phyloP scores from a whole-genome alignment of 129 eudicot genomes.

The Deinandra increscens region DNA sequence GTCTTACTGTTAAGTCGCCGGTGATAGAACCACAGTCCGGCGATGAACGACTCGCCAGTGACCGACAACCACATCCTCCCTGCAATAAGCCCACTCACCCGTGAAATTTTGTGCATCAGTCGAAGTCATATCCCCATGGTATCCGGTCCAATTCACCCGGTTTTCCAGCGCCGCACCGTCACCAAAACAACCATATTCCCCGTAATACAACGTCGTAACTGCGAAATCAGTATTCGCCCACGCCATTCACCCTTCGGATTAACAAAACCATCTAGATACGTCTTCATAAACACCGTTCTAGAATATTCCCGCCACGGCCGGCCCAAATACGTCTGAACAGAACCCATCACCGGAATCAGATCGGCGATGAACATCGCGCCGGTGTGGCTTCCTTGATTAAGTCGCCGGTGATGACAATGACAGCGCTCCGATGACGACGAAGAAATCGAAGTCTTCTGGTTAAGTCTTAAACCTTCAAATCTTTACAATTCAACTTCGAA shows the following conservation, averaged over 20 bases:
- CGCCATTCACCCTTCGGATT: slow-evolving; percentile 58
- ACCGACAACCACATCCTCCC: slow-evolving; percentile 77
- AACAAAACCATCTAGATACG: slow-evolving; percentile 47
- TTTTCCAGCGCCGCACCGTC: slow-evolving; percentile 40
- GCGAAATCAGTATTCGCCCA: slow-evolving; percentile 66
- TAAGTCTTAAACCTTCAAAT: too few species aligned
- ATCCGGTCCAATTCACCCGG: slow-evolving; percentile 78
- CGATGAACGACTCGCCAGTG: slow-evolving; percentile 64
- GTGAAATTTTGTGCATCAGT: slow-evolving; percentile 54
- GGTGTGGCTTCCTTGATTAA: too few species aligned
- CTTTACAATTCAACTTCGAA: too few species aligned
- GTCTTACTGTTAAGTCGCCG: too few species aligned
- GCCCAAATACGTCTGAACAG: slow-evolving; percentile 56
- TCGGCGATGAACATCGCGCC: too few species aligned
- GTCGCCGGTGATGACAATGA: too few species aligned
- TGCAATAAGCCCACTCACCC: slow-evolving; percentile 57
- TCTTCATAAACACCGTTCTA: slow-evolving; percentile 52
- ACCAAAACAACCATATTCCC: slow-evolving; percentile 69
- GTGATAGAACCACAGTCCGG: slow-evolving; percentile 74
- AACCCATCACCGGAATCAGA: slow-evolving; percentile 35
- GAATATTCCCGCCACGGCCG: slow-evolving; percentile 86
- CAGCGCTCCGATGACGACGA: too few species aligned
- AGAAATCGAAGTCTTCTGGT: too few species aligned
- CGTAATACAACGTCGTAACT: slow-evolving; percentile 66
- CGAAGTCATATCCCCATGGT: slow-evolving; percentile 37